Evolutionary conservation across 2,329 filamentous ascomycete genomes (phyloP), one percentile per base, ranked within the genome.

Genomic region (Fusarium sp.): DNA sequence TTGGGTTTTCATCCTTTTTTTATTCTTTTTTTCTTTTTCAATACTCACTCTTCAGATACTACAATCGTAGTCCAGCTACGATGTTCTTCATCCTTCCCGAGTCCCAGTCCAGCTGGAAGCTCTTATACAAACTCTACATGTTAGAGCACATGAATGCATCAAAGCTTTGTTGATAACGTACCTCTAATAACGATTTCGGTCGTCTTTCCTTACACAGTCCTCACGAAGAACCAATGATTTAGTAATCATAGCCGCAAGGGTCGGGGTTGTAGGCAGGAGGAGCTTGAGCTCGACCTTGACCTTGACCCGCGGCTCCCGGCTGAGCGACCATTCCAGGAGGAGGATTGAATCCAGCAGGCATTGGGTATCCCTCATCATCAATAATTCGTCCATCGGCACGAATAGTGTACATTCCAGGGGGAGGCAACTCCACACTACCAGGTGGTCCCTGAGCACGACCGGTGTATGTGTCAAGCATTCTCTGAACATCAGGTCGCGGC

Each of bases 221-320:
- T 5, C 2, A 34, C 2, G 9, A 3, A 18, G 2, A 34, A 0
- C 32, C 7, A 2, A 6, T 11, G 4, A 11, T n/a, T 4, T 37
- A 37, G 18, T 37, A 37, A 12, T 37, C 18, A n/a, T n/a, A 37
- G 18, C 34, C 18, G 2, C n/a, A n/a, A n/a, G 34, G 18, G 5
- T 37, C 34, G 5, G 18, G 18, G 18, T n/a, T 37, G 18, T 37
- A 37, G 0, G 34, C 3, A 7, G 34, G 34, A 4, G 34, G 18
- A 37, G 34, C 34, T 37, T n/a, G 18, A 37, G 5, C 34, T 12
- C 10, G 34, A 4, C 0, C 10, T 37, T 4, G 34, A n/a, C 10
- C 18, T 37, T 11, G 9, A 37, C 5, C 18, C 12, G 34, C 9
- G 0, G 34, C 18, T 7, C 34, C 34, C 3, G 34, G 34, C 18